These are phyloP conservation scores for Fusarium piperis DNA, from an alignment of 2,329 filamentous ascomycete genomes.

Conservation along the genomic window DNA sequence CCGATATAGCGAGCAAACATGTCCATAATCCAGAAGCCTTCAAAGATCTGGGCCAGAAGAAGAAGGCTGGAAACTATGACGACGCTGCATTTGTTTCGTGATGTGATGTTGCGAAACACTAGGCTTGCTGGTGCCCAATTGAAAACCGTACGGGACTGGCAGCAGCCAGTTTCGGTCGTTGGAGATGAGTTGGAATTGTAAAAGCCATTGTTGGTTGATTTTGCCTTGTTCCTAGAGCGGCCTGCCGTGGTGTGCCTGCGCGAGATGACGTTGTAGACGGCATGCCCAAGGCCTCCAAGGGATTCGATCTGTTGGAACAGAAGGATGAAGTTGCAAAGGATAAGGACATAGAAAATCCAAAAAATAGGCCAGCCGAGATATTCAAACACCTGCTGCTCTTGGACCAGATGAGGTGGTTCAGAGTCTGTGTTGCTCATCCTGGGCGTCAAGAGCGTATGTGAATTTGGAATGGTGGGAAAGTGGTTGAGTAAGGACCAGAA, in stretches of 20 bases:
- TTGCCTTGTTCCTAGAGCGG: background rate
- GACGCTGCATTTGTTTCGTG: background rate
- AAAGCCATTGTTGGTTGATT: background rate
- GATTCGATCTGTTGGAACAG: fast-evolving
- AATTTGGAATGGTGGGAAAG: background rate
- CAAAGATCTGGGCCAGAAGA: background rate
- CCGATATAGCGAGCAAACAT: background rate
- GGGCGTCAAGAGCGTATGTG: background rate
- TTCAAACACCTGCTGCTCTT: background rate
- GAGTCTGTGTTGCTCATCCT: background rate
- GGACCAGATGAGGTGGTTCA: background rate
- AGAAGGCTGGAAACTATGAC: background rate
- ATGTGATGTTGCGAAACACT: background rate
- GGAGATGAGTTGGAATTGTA: background rate
- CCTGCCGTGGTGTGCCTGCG: background rate
- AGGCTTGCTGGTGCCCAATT: background rate
- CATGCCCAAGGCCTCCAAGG: too few relatives aligned
- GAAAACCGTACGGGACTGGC: background rate
- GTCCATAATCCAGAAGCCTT: background rate
- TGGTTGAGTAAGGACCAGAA: background rate
- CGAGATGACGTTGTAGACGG: background rate
- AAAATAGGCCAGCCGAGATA: background rate
- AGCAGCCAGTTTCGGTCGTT: background rate
- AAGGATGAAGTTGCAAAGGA: background rate
- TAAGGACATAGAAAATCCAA: background rate